Evolutionary conservation across 169 alveolate species (phyloP).

Genomic region (Cryptosporidium viatorum): DNA sequence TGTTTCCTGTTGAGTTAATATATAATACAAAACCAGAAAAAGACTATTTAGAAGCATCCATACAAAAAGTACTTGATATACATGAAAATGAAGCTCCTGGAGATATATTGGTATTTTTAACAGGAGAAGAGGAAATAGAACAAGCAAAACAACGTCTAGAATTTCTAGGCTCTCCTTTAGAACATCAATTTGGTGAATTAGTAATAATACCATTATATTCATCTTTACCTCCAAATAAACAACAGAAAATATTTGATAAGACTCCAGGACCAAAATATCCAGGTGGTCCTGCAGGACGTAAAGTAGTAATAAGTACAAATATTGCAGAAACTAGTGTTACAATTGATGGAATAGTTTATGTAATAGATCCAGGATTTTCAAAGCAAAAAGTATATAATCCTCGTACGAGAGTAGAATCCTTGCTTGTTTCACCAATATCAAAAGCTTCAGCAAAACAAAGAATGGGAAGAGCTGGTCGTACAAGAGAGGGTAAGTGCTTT

Average conservation of each 20-base stretch:
- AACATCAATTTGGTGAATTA: constrained; percentile 82
- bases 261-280: constrained; percentile 93
- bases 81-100: constrained; percentile 93
- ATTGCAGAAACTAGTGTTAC: constrained; percentile 99
- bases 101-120: constrained; percentile 84
- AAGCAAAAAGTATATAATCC: constrained; percentile 99
- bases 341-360: constrained; percentile 99
- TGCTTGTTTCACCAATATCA: constrained; percentile 96
- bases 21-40: constrained; percentile 95
- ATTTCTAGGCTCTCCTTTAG: constrained; percentile 39
- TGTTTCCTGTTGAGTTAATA: constrained; percentile 96
- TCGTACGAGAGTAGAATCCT: constrained; percentile 96
- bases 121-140: constrained; percentile 92
- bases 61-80: constrained; percentile 91
- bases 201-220: constrained; percentile 95
- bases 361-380: constrained; percentile 99
- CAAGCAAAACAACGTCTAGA: constrained; percentile 81
- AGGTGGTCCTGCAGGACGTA: constrained; percentile 92
- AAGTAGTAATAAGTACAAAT: constrained; percentile 94
- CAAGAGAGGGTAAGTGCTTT: constrained; percentile 98
- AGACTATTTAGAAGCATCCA: constrained; percentile 94
- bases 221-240: constrained; percentile 95
- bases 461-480: constrained; percentile 99
- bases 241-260: constrained; percentile 95
- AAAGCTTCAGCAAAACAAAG: constrained; percentile 98